Evolutionary conservation across 192 early-diverging fungal species (phyloP), one percentile per base, ranked within the genome.

Genomic region (Backusella circina): DNA sequence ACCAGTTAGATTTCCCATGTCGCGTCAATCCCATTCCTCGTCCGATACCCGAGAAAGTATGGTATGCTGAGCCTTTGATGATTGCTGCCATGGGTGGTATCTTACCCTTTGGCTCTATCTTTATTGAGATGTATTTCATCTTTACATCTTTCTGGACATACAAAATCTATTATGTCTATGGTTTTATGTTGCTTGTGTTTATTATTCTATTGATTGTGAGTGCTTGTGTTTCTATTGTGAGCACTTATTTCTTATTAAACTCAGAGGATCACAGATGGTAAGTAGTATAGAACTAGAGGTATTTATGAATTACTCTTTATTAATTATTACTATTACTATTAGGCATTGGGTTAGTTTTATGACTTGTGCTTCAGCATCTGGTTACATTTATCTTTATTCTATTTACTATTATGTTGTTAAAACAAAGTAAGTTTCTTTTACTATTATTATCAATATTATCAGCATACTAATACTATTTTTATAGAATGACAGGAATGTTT

Each of bases 91-190:
- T 88, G 0, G 88, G 87, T 10, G 93, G 93, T 32, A 73, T 95
- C 26, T 81, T 95, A 33, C 94, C 93, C 0, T 95, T 95, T 76
- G 90, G 80, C 0, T 87, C 92, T 0, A 90, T 95, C 68, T 95
- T 95, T 74, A 93, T 95, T 78, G 94, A 95, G 87, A 86, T 95
- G 54, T 94, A 94, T 74, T 95, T 93, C 73, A 82, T 95, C 70
- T 93, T 95, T 72, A 88, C 92, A 28, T 92, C 90, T 16, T 93
- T 95, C 72, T 94, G 92, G 92, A 80, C 81, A 9, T 89, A 91
- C 83, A 89, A 88, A 74, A 88, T 92, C 21, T 95, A 93, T 77
- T 93, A 94, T 71, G 90, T 95, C 10, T 94, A 92, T 84, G 92
- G 93, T 0, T 93, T 94, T 66, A 88, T 93, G 82, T 65, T 94